phyloP scores from a whole-genome alignment of 495 filamentous ascomycete species.

The Evernia prunastri region DNA sequence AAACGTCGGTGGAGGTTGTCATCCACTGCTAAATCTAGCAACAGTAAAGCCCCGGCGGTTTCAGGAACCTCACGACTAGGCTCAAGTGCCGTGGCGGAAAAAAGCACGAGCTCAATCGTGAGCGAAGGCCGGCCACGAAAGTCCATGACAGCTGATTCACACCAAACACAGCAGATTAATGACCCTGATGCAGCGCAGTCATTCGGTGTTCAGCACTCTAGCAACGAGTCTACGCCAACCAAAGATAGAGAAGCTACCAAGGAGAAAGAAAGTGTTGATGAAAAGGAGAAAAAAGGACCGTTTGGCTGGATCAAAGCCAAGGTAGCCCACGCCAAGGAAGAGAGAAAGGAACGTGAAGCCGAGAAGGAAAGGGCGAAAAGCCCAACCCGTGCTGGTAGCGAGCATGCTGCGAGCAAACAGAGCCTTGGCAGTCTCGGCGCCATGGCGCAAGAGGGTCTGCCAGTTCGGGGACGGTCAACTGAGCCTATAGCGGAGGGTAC shows the following conservation, averaged over 20 bases:
- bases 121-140: conserved; percentile 48
- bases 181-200: conserved; percentile 34
- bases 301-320: conserved; percentile 82
- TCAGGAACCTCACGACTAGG: conserved; percentile 48
- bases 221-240: conserved; percentile 33
- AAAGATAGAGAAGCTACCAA: conserved; percentile 27
- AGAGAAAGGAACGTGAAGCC: conserved; percentile 49
- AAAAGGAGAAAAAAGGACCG: conserved; percentile 59
- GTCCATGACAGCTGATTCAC: conserved; percentile 53
- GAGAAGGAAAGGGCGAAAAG: conserved; percentile 52
- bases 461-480: conserved; percentile 10
- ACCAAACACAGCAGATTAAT: conserved; percentile 34
- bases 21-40: conserved; percentile 46
- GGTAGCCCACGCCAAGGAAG: conserved; percentile 69
- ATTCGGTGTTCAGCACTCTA: conserved; percentile 29
- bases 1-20: conserved; percentile 69
- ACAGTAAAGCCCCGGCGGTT: conserved; percentile 42
- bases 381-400: conserved; percentile 33
- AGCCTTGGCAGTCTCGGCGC: conserved; percentile 25
- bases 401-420: conserved; percentile 22
- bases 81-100: conserved; percentile 57
- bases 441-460: conserved; percentile 22
- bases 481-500: conserved; percentile 11
- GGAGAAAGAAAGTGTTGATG: conserved; percentile 34
- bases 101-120: conserved; percentile 62